A percentile compares a stretch with the other conserved stretches of the same genome.
Conservation (phyloP, 2,329 filamentous ascomycete species). For the Emergomyces orientalis region DNA sequence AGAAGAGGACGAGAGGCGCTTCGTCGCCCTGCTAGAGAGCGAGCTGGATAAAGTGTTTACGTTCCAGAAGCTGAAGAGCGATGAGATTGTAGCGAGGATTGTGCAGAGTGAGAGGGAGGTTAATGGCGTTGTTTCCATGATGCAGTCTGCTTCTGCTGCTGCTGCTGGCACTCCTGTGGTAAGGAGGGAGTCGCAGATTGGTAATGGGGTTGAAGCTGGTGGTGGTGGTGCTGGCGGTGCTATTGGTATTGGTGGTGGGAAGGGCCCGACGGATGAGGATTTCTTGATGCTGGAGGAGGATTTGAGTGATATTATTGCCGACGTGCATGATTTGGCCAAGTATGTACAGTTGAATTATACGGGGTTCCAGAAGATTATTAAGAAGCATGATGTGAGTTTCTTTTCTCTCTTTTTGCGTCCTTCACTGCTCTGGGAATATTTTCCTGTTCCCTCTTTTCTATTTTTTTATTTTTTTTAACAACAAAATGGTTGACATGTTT, state of each 20-base stretch:
- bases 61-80: slow-evolving; percentile 94
- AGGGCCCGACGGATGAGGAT: slow-evolving; percentile 67
- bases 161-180: neutral
- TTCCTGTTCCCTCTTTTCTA: neutral
- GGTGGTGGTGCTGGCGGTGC: neutral
- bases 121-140: slow-evolving; percentile 67
- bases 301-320: slow-evolving; percentile 93
- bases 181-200: neutral
- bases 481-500: slow-evolving; percentile 7
- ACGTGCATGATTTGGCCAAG: slow-evolving; percentile 95
- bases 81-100: slow-evolving; percentile 89
- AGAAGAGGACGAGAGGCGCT: slow-evolving; percentile 82
- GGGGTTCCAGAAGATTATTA: slow-evolving; percentile 99
- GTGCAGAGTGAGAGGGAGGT: slow-evolving; percentile 83
- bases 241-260: slow-evolving; percentile 4
- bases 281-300: slow-evolving; percentile 91
- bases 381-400: slow-evolving; percentile 83
- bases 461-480: too few species aligned
- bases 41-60: slow-evolving; percentile 97
- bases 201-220: neutral
- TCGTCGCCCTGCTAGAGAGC: slow-evolving; percentile 75
- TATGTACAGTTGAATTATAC: slow-evolving; percentile 98
- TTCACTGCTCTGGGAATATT: too few species aligned
- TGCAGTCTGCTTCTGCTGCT: slow-evolving; percentile 38
- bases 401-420: neutral